Evolutionary conservation across 2,329 filamentous ascomycete genomes (phyloP).

Genomic region (Dryadomyces quercivorus): DNA sequence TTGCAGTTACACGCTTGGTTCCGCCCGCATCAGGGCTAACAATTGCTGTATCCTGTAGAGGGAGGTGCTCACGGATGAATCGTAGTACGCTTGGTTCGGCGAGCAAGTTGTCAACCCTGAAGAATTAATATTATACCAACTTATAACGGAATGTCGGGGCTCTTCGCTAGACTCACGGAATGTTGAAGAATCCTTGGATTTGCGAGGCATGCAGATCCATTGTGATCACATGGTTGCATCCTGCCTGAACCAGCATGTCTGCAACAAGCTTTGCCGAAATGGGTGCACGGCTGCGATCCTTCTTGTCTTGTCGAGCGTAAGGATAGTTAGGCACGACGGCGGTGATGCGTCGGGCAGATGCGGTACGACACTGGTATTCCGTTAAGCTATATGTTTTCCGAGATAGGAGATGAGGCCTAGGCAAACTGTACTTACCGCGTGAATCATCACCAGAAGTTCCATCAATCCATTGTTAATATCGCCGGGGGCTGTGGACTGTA

Average conservation of each 20-base stretch:
- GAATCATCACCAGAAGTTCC: conserved; percentile 97
- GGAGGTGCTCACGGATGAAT: conserved; percentile 81
- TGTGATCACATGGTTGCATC: conserved; percentile 60
- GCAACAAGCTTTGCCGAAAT: conserved; percentile 94
- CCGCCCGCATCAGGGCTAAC: conserved; percentile 92
- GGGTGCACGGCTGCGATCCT: conserved; percentile 56
- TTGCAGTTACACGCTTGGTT: conserved; percentile 85
- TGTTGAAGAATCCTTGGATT: conserved; percentile 72
- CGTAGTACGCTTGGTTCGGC: conserved; percentile 84
- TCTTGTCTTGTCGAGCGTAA: conserved; percentile 95
- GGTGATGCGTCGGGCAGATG: conserved; percentile 14
- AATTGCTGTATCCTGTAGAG: conserved; percentile 75
- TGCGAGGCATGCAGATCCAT: conserved; percentile 58
- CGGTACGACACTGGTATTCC: conserved; percentile 12
- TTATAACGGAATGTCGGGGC: background rate
- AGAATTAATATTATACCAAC: background rate
- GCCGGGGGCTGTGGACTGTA: conserved; percentile 88
- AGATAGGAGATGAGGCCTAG: background rate
- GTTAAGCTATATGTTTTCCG: background rate
- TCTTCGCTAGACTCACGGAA: conserved; percentile 23
- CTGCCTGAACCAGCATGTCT: conserved; percentile 93
- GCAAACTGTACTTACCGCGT: conserved; percentile 37
- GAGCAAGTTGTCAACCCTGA: conserved; percentile 62
- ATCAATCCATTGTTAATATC: conserved; percentile 98
- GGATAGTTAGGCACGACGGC: conserved; percentile 65